Conservation (phyloP, 2,329 filamentous ascomycete genomes). For the Corynespora cassiicola region DNA sequence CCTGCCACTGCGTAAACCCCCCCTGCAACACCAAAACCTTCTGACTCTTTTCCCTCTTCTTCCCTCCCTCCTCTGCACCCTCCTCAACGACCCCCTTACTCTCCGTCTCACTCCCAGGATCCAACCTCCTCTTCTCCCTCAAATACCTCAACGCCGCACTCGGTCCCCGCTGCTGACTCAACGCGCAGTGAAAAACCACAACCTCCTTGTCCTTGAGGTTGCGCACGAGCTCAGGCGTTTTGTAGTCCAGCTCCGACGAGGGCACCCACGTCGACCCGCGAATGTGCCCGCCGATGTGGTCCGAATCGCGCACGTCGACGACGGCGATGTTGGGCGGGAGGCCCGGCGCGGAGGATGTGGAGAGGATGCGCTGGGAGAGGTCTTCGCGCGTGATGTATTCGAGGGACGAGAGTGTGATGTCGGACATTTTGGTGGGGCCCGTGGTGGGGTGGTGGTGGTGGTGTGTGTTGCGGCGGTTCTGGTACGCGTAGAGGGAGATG, state of each 20-base stretch:
- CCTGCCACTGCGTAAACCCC: slow-evolving; percentile 90
- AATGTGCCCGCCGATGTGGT: slow-evolving; percentile 93
- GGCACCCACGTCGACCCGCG: slow-evolving; percentile 77
- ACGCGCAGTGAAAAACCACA: slow-evolving; percentile 92
- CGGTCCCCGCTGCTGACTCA: slow-evolving; percentile 90
- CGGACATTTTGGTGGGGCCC: slow-evolving; percentile 47
- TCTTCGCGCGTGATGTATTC: slow-evolving; percentile 69
- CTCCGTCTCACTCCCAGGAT: slow-evolving; percentile 27
- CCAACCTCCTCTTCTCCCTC: slow-evolving; percentile 67
- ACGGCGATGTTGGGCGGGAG: slow-evolving; percentile 64
- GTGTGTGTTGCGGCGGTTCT: slow-evolving; percentile 11
- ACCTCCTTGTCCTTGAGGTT: slow-evolving; percentile 77
- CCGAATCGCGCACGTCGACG: slow-evolving; percentile 88
- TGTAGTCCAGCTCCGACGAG: slow-evolving; percentile 73
- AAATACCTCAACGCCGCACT: slow-evolving; percentile 82
- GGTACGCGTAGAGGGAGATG: slow-evolving; percentile 22
- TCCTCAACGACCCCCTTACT: slow-evolving; percentile 23
- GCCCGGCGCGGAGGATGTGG: slow-evolving; percentile 26
- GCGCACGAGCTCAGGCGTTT: slow-evolving; percentile 82
- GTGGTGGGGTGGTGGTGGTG: slow-evolving; percentile 7
- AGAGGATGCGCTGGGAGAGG: slow-evolving; percentile 61
- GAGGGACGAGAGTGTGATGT: slow-evolving; percentile 67
- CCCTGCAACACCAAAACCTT: slow-evolving; percentile 81
- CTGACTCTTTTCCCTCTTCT: slow-evolving; percentile 57
- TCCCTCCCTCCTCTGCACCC: slow-evolving; percentile 19